These are phyloP conservation scores for Adansonia gregorii DNA, from an alignment of 441 rosid species.

Conservation along the genomic window DNA sequence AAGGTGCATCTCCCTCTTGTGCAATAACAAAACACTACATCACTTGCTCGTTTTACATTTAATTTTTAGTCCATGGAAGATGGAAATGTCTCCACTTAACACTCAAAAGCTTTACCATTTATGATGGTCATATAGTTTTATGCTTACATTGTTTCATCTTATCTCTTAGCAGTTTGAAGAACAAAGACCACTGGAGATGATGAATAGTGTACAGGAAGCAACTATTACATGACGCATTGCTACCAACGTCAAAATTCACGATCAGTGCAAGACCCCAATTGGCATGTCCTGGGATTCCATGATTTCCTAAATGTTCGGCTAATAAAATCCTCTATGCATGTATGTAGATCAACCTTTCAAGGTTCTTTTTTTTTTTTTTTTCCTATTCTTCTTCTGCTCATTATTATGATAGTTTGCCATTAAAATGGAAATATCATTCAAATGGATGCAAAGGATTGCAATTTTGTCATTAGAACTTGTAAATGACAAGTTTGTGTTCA, in stretches of 20 bases:
- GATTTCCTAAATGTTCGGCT: conserved; percentile 16
- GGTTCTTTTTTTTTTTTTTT: no score
- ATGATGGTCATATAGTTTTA: not conserved
- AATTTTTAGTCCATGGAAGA: not conserved
- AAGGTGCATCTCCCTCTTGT: not conserved
- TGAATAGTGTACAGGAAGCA: conserved; percentile 23
- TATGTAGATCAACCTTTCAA: conserved; percentile 32
- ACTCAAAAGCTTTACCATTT: not conserved
- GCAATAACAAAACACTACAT: not conserved
- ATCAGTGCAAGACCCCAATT: conserved; percentile 29
- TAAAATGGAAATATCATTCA: conserved; percentile 24
- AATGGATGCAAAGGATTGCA: conserved; percentile 4
- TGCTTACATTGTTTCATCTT: conserved; percentile 5
- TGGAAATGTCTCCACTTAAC: not conserved
- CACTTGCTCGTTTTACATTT: not conserved
- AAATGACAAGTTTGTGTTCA: not conserved
- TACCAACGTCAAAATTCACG: conserved; percentile 21
- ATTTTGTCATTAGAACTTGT: conserved; percentile 10
- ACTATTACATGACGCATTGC: conserved; percentile 11
- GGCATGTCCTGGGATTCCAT: conserved; percentile 15
- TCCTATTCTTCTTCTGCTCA: not conserved
- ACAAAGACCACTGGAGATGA: conserved; percentile 23
- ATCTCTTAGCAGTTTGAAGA: conserved; percentile 28
- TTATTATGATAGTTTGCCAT: conserved; percentile 27
- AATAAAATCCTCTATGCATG: conserved; percentile 32